These are phyloP conservation scores for Thalassiosira exigua DNA, from an alignment of 352 stramenopile genomes.

Conservation along the genomic window DNA sequence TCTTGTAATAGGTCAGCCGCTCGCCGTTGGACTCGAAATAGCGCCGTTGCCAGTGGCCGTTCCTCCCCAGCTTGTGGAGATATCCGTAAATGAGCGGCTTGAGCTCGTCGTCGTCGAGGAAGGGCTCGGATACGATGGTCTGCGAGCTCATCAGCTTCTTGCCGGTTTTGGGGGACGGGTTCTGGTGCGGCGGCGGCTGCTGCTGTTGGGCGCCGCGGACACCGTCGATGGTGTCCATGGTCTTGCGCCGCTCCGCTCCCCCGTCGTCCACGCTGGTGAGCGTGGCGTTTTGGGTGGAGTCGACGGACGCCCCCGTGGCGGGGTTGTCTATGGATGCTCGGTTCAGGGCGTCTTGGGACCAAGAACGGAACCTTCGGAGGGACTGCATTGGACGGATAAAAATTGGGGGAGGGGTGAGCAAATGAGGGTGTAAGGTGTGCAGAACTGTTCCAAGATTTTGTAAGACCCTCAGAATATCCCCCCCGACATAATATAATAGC, in stretches of 20 bases:
- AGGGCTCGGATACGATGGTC: slow-evolving; percentile 31
- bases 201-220: neutral
- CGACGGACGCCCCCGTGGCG: slow-evolving; percentile 33
- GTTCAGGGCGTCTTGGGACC: slow-evolving; percentile 42
- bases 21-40: slow-evolving; percentile 99
- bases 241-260: neutral
- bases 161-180: neutral
- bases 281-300: slow-evolving; percentile 52
- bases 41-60: slow-evolving; percentile 93
- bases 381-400: slow-evolving; percentile 16
- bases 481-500: no score
- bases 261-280: neutral
- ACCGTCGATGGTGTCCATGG: no score
- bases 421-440: no score
- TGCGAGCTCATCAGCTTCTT: neutral
- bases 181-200: neutral
- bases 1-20: slow-evolving; percentile 99
- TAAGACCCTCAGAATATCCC: no score
- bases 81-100: slow-evolving; percentile 80
- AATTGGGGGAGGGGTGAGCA: no score
- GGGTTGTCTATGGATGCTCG: slow-evolving; percentile 24
- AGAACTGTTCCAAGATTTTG: no score
- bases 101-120: slow-evolving; percentile 52
- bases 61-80: slow-evolving; percentile 83
- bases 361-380: slow-evolving; percentile 49